Conservation (phyloP, 2,329 filamentous ascomycete genomes). For the Knufia petricola region DNA sequence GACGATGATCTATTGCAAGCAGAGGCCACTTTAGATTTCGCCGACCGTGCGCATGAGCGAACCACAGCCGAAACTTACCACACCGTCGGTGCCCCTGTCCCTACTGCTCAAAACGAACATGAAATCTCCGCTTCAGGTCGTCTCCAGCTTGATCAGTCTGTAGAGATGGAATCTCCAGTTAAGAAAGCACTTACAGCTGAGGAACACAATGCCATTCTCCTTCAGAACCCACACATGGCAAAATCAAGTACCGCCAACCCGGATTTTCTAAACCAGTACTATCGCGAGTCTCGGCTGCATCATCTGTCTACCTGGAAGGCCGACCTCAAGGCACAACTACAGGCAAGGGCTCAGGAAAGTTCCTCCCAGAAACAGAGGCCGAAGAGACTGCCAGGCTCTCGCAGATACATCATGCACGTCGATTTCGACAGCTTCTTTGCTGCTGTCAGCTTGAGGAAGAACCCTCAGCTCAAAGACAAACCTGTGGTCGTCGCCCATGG, state of each 20-base stretch:
- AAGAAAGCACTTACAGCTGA: constrained; percentile 61
- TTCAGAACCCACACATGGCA: constrained; percentile 74
- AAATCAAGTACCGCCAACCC: constrained; percentile 90
- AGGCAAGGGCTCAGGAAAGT: constrained; percentile 62
- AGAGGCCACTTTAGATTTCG: neutral
- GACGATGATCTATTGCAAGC: neutral
- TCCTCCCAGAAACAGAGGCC: constrained; percentile 38
- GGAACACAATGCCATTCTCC: constrained; percentile 77
- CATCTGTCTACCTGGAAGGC: constrained; percentile 96
- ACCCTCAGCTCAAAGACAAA: constrained; percentile 65
- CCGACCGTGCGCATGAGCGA: neutral
- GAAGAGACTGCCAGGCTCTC: constrained; percentile 51
- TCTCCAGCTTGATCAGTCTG: neutral
- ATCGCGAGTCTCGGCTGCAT: constrained; percentile 87
- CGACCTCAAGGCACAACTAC: constrained; percentile 79
- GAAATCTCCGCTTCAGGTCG: neutral
- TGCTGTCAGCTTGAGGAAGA: constrained; percentile 72
- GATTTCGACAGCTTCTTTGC: constrained; percentile 99
- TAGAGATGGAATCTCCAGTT: neutral
- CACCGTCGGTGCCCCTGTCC: neutral
- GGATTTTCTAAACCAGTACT: constrained; percentile 87
- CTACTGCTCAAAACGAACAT: neutral
- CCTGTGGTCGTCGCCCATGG: constrained; percentile 87
- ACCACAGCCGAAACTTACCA: neutral
- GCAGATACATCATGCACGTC: constrained; percentile 84